Conservation (phyloP, 164 flowering plant species). For the Magnolia kwangsiensis region DNA sequence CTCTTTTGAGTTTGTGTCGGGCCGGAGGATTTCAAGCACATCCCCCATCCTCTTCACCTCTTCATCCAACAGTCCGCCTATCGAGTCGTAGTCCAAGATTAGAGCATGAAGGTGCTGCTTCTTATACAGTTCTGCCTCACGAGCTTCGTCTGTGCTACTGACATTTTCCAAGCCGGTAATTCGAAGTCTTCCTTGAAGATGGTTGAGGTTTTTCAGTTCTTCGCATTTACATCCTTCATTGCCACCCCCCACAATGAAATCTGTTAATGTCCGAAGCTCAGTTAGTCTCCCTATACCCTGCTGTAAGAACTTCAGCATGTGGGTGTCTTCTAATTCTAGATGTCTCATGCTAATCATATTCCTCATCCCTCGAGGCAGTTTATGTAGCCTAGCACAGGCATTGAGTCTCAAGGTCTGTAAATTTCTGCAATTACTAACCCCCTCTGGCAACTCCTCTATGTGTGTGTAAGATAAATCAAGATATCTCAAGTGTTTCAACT, state of each 20-base stretch:
- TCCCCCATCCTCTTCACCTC: too few species aligned
- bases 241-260: slow-evolving; percentile 10
- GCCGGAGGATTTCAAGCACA: too few species aligned
- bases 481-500: slow-evolving; percentile 8
- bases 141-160: slow-evolving; percentile 2
- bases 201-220: slow-evolving; percentile 15
- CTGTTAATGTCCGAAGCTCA: slow-evolving; percentile 16
- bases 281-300: slow-evolving; percentile 14
- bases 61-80: too few species aligned
- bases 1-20: too few species aligned
- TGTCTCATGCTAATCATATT: slow-evolving; percentile 1
- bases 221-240: slow-evolving; percentile 11
- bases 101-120: slow-evolving; percentile 19
- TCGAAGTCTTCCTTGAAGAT: slow-evolving; percentile 17
- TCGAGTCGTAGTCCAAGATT: not conserved
- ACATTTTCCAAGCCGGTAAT: slow-evolving; percentile 25
- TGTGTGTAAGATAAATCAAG: not conserved
- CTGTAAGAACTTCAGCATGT: slow-evolving; percentile 8
- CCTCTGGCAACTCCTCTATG: slow-evolving; percentile 2
- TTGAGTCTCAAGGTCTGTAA: slow-evolving; percentile 3
- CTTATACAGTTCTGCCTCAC: slow-evolving; percentile 15
- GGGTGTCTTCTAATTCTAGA: not conserved
- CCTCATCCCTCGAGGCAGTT: slow-evolving; percentile 1
- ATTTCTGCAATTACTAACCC: not conserved
- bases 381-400: not conserved